Evolutionary conservation across 768 basidiomycete species (phyloP), one percentile per base, ranked within the genome.

Genomic region (Neoboletus brunneissimus): DNA sequence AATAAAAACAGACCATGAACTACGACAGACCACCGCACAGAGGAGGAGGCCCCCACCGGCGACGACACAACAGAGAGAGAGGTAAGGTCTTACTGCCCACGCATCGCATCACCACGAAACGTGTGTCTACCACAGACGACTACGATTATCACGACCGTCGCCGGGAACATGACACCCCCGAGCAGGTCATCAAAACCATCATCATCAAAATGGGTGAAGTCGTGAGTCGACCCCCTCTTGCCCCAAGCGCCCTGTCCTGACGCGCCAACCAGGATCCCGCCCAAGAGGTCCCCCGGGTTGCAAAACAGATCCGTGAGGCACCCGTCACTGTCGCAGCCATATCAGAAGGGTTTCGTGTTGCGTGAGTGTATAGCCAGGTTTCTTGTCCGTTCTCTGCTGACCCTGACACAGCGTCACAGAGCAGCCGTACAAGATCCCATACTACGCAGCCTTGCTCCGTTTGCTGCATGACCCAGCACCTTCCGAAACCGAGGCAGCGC

Each of bases 361-460:
- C 81, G 91, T 89, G 55, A 57, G 56, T 22, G 10, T 4, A 10
- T 2, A 38, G n/a, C 29, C 22, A 53, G 7, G 38, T 13, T 9
- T 13, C 18, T 50, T 29, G 22, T 18, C 49, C 18, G 5, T 44
- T 16, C 41, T 20, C 46, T 51, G 54, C 50, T 71, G 46, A 60
- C 43, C 20, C 4, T 35, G 13, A 13, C 44, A 20, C 66, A 94
- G 91, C 48, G 84, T 92, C 51, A 92, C 88, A 1, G 92, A 98
- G 73, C 89, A 97, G 64, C 94, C 95, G 0, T 94, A 85, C 78
- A 99, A 98, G 77, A 89, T 91, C 35, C 88, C 93, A 0, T 89
- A 86, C 67, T 94, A 94, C 72, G 91, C 91, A 13, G 84, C 90
- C 12, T 74, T 98, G 18, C 78, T 97, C 47, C 81, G 86, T 22